Base-by-base conservation (phyloP, 2,329 filamentous ascomycete species). In the Aspergillus versicolor region DNA sequence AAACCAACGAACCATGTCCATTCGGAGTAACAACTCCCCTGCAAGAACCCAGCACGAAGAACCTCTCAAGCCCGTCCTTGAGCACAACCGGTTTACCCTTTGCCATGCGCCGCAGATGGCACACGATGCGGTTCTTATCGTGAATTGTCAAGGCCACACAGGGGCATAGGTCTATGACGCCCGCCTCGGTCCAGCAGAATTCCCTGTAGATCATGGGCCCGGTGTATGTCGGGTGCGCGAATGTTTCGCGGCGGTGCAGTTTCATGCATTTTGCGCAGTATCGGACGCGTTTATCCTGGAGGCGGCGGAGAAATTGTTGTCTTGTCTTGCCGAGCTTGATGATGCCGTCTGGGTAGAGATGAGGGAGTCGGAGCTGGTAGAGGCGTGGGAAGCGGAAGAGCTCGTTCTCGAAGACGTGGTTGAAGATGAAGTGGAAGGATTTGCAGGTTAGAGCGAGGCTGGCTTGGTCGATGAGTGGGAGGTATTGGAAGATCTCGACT, bases 401-500 rank as follows among this genome's bases (percentile, higher is more conserved):
- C 15, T 52, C 49, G n/a, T 43, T 19, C 3, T 52, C 40, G 24
- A 52, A 24, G 27, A 52, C n/a, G 40, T 13, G 5, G 4, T 21
- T 15, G 5, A 52, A 34, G 17, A 19, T 19, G 38, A 43, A 43
- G 40, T 44, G 37, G 22, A 52, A 32, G 1, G 40, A 17, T n/a
- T 52, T 52, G 49, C 49, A 52, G 6, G 49, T 52, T 8, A 52
- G 49, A 11, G 13, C 40, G 6, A 52, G 27, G n/a, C 49, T 44
- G 22, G 49, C 49, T 21, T 52, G 49, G 27, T 52, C 49, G 11
- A 52, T n/a, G 7, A 40, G 6, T 5, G 5, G 12, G 11, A 50
- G 47, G 7, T 50, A 7, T n/a, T 32, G 8, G 8, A 41, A 42
- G 49, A 44, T 41, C 3, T 43, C 5, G 9, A 21, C 3, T 17